Conservation (phyloP, 2,329 filamentous ascomycete genomes). For the Trichoderma brevicompactum region DNA sequence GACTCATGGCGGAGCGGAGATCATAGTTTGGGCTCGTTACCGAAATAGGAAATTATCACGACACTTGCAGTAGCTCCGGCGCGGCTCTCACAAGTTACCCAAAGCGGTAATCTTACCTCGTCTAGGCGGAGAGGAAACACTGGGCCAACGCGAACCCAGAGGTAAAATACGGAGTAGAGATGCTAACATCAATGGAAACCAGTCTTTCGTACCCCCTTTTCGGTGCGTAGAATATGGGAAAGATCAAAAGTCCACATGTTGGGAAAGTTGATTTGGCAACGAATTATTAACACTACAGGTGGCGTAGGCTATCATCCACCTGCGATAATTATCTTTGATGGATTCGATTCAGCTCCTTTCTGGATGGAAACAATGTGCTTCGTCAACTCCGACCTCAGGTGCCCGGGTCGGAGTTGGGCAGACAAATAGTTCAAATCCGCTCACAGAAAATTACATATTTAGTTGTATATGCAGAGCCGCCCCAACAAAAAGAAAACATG, state of each 20-base stretch:
- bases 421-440: background rate
- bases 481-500: background rate
- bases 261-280: background rate
- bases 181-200: background rate
- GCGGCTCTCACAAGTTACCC: background rate
- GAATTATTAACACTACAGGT: too few relatives aligned
- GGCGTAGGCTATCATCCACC: background rate
- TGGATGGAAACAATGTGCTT: too few relatives aligned
- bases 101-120: slow-evolving; percentile 11
- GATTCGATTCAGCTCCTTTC: too few relatives aligned
- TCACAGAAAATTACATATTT: background rate
- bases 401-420: too few relatives aligned
- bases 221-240: background rate
- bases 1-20: background rate
- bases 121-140: background rate
- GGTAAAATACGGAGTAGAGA: background rate
- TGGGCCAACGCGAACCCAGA: background rate
- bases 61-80: background rate
- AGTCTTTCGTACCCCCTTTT: background rate
- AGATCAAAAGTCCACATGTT: background rate
- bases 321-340: too few relatives aligned
- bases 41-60: slow-evolving; percentile 20
- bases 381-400: too few relatives aligned
- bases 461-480: background rate
- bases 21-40: background rate